Base-by-base conservation (phyloP, 1,139 yeast species). In the Saccharomyces hybrid region DNA sequence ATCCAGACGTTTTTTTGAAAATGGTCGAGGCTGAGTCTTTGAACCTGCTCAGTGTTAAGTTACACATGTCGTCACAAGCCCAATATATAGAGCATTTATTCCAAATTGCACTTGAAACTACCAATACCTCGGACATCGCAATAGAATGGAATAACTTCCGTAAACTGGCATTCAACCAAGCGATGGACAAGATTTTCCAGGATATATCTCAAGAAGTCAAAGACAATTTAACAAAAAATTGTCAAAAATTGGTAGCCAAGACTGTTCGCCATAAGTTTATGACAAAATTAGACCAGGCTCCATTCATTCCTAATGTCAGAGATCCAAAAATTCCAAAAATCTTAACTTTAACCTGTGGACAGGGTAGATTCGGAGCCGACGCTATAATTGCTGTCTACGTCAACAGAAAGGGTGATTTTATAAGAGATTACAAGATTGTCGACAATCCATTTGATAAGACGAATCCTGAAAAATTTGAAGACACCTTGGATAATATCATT, bases 11-110 rank as follows among this genome's bases (percentile, higher is more conserved):
- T 29, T 87, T 87, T 60, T 76, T 95, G 64, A 81, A 95, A 64
- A 93, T 93, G 96, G 73, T 91, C 52, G 91, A 87, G 65, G 99
- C 99, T 1, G 99, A 93, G 68, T 71, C 70, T 63, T 81, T 73
- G 80, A 96, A 73, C 69, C 68, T 81, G 51, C 72, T 81, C 50
- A 72, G 67, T 48, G 73, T 81, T 8, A 73, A 76, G 47, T 68
- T 79, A n/a, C 76, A 77, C 57, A 72, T 77, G 57, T 67, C 72
- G 26, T 69, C 72, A 23, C 69, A 63, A 55, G 72, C 74, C 2
- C 71, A 78, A 51, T 71, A 79, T 53, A 72, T 80, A 53, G 78
- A 76, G 50, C 79, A 77, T 55, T 64, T 83, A 51, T 76, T 78
- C 56, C 79, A 82, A 57, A 79, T 79, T 56, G 82, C 84, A 61